A percentile compares a stretch with the other conserved stretches of the same genome.
These are phyloP conservation scores for Sarcodon sp. DNA, from an alignment of 768 basidiomycete species.

Conservation along the genomic window DNA sequence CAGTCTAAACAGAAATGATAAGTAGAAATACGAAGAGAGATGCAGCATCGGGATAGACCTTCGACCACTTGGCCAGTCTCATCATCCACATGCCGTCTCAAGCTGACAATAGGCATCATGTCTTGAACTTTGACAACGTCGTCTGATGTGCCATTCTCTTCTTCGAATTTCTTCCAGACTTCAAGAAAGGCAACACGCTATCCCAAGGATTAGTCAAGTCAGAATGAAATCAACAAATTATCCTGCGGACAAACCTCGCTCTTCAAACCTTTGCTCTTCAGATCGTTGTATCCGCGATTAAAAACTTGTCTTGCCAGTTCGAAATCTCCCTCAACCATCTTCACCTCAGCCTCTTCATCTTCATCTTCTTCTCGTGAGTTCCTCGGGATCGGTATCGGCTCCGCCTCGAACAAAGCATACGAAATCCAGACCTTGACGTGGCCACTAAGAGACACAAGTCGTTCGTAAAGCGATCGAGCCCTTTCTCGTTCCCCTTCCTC, in stretches of 20 bases:
- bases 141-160: conserved; percentile 57
- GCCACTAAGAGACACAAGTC: conserved; percentile 72
- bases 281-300: conserved; percentile 76
- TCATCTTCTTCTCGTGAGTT: conserved; percentile 62
- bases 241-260: conserved; percentile 52
- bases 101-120: conserved; percentile 90
- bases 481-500: conserved; percentile 86
- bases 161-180: conserved; percentile 93
- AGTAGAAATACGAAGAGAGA: neutral
- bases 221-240: neutral
- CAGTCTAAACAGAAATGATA: conserved; percentile 42
- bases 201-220: neutral
- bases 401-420: conserved; percentile 86
- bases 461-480: conserved; percentile 79
- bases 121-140: conserved; percentile 74
- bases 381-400: conserved; percentile 52
- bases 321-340: conserved; percentile 62
- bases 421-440: conserved; percentile 98
- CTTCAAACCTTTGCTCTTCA: conserved; percentile 73
- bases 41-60: conserved; percentile 31
- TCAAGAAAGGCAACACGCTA: conserved; percentile 88
- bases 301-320: conserved; percentile 67
- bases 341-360: conserved; percentile 33
- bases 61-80: conserved; percentile 81
- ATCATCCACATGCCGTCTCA: conserved; percentile 70